Base-by-base conservation (phyloP, 768 basidiomycete species). In the Cyclocybe cylindracea region DNA sequence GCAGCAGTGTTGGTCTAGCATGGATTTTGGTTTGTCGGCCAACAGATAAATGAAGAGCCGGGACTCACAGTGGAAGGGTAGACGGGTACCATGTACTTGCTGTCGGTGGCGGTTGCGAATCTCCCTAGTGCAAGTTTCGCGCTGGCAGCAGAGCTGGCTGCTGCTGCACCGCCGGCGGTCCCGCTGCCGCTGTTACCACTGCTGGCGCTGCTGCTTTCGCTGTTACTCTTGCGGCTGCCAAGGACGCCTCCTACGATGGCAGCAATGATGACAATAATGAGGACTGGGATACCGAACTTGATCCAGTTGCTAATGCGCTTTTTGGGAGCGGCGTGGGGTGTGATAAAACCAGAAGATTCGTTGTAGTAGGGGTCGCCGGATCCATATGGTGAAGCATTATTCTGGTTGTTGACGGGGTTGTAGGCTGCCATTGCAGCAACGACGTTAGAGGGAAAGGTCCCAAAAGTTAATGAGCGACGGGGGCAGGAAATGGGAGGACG, bases 11-110 rank as follows among this genome's bases (percentile, higher is more conserved):
- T 87, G 38, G 90, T 93, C 89, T 93, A 58, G 29, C 18, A 40
- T 31, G 39, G 45, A 51, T 54, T 57, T 48, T 46, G 55, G 48
- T 24, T 31, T 50, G 34, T 33, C 11, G 10, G 39, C 9, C 39
- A 47, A 50, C 41, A 16, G 24, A n/a, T n/a, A 16, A 39, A 33
- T 50, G 33, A 35, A 48, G 48, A 39, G 31, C 24, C 24, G 51
- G 18, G 36, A 82, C 91, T 74, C 55, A 95, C 94, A 5, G 91
- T 91, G 14, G 91, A 86, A 5, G 94, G 91, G 66, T 95, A 96
- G 24, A 94, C 64, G 0, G 95, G 95, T 49, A 92, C 76, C 74
- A 87, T 78, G 66, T 83, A 96, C 44, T 82, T 77, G 61, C 83
- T 83, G 63, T 94, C 79, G 13, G 94, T 97, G 5, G 84, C 83